Evolutionary conservation across 257 asterid species (phyloP).

Genomic region (Petunia axillaris): DNA sequence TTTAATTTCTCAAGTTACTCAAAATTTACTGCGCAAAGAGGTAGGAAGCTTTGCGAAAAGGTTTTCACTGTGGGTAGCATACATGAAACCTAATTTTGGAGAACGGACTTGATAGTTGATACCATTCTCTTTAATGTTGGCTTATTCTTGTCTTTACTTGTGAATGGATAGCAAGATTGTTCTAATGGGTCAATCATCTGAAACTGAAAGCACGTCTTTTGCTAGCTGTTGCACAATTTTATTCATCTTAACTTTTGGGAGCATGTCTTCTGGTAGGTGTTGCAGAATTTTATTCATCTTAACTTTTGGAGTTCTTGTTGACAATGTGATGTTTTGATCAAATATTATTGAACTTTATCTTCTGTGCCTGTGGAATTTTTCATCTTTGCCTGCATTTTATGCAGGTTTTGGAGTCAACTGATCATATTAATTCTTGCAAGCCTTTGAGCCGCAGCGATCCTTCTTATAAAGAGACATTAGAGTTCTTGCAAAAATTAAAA

Average conservation of each 20-base stretch:
- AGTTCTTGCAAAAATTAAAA: conserved; percentile 76
- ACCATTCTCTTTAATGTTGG: neutral
- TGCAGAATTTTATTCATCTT: neutral
- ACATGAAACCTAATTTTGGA: neutral
- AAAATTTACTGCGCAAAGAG: neutral
- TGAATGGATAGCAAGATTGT: conserved; percentile 6
- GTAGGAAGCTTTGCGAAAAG: neutral
- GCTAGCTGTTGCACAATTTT: neutral
- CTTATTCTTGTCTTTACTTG: neutral
- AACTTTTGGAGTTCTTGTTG: neutral
- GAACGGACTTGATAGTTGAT: neutral
- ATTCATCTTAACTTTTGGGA: neutral
- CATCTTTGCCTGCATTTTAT: conserved; percentile 1
- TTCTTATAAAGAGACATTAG: conserved; percentile 82
- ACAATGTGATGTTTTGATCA: neutral
- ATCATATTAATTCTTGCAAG: conserved; percentile 96
- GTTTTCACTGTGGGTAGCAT: neutral
- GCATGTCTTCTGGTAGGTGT: neutral
- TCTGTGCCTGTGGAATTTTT: neutral
- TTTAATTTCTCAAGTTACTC: neutral
- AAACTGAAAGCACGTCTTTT: neutral
- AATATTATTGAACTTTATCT: neutral
- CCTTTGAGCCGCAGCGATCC: conserved; percentile 85
- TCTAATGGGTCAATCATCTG: neutral
- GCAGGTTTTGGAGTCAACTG: conserved; percentile 96